Evolutionary conservation across 2,329 filamentous ascomycete species (phyloP).

Genomic region (Hypoxylon sp.): DNA sequence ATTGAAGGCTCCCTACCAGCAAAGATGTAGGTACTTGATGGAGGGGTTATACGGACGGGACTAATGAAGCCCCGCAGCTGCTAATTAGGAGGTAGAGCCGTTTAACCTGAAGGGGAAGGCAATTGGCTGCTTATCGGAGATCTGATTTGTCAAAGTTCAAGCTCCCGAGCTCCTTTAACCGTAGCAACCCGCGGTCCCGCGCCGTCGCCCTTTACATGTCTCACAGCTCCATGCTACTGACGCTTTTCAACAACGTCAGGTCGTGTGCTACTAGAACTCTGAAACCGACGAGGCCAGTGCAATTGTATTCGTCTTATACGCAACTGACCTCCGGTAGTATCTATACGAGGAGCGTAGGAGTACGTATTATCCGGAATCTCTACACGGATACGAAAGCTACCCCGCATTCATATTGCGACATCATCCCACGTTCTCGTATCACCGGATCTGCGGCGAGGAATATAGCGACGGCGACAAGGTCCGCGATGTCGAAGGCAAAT

Average conservation of each 20-base stretch:
- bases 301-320: slow-evolving; percentile 5
- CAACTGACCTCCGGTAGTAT: slow-evolving; percentile 6
- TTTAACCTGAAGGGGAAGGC: slow-evolving; percentile 38
- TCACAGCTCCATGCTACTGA: slow-evolving; percentile 15
- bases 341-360: slow-evolving; percentile 9
- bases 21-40: background rate
- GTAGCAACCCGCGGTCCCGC: slow-evolving; percentile 26
- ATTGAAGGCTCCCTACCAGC: background rate
- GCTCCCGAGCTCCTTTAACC: slow-evolving; percentile 26
- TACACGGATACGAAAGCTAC: slow-evolving; percentile 42
- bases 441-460: slow-evolving; percentile 34
- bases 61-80: slow-evolving; percentile 12
- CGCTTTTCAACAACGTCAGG: slow-evolving; percentile 16
- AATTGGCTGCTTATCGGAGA: slow-evolving; percentile 21
- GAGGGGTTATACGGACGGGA: background rate
- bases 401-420: slow-evolving; percentile 43
- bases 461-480: slow-evolving; percentile 24
- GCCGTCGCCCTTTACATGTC: background rate
- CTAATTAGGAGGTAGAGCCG: background rate
- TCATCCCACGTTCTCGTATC: slow-evolving; percentile 36
- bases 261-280: background rate
- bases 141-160: slow-evolving; percentile 26
- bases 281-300: slow-evolving; percentile 4
- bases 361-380: slow-evolving; percentile 29
- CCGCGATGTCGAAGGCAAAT: slow-evolving; percentile 51